Evolutionary conservation across 805 yeast genomes (phyloP).

Genomic region (Millerozyma miso): DNA sequence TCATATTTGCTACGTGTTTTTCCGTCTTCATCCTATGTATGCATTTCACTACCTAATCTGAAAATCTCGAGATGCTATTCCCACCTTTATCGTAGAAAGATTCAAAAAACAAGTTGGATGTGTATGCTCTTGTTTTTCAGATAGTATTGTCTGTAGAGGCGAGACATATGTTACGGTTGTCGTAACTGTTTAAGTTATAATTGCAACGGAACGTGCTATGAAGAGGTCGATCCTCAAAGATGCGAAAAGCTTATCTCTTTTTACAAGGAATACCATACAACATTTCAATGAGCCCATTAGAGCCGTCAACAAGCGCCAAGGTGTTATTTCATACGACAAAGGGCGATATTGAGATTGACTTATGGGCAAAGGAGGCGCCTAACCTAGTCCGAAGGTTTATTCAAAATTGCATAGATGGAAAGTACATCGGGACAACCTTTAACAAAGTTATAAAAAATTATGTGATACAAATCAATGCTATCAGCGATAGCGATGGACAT

Average conservation of each 20-base stretch:
- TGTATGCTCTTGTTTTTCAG: too few species aligned
- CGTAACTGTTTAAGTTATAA: too few species aligned
- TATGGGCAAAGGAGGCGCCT: constrained; percentile 71
- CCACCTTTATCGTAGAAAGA: too few species aligned
- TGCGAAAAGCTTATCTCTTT: not conserved
- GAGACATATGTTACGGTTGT: too few species aligned
- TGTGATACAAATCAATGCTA: constrained; percentile 8
- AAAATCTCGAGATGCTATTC: too few species aligned
- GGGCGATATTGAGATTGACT: constrained; percentile 56
- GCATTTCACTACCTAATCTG: too few species aligned
- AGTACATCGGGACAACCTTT: constrained; percentile 40
- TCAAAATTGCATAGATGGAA: constrained; percentile 41
- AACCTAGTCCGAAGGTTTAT: constrained; percentile 44
- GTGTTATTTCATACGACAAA: constrained; percentile 53
- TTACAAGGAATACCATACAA: not conserved
- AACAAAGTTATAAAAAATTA: constrained; percentile 31
- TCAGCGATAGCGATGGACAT: constrained; percentile 4
- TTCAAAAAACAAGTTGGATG: too few species aligned
- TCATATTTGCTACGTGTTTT: too few species aligned
- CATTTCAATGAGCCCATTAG: constrained; percentile 18
- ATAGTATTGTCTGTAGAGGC: too few species aligned
- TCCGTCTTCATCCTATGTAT: too few species aligned
- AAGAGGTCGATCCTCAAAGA: too few species aligned
- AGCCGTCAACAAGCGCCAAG: constrained; percentile 58
- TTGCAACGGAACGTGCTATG: too few species aligned